Evolutionary conservation across 2,329 filamentous ascomycete genomes (phyloP).

Genomic region (Exserohilum turcica): DNA sequence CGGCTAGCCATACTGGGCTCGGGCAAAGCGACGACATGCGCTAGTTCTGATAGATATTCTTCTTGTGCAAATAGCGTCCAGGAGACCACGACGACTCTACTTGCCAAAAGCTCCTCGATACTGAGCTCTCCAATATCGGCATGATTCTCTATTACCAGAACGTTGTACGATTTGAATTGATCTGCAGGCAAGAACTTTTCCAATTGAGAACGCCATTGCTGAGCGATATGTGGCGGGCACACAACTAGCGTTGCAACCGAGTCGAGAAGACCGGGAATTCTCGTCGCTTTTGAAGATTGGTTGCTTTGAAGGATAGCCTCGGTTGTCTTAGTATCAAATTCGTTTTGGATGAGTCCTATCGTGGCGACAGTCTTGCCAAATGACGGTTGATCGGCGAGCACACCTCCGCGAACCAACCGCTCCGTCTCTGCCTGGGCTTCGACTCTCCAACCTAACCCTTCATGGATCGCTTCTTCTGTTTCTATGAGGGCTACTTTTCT

Average conservation of each 20-base stretch:
- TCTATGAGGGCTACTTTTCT: conserved; percentile 50
- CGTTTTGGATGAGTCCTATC: conserved; percentile 60
- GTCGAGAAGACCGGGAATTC: conserved; percentile 43
- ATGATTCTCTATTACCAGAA: conserved; percentile 53
- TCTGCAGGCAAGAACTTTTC: conserved; percentile 54
- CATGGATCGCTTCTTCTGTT: conserved; percentile 60
- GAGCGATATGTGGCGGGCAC: conserved; percentile 59
- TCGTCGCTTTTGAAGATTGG: not conserved
- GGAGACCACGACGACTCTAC: conserved; percentile 62
- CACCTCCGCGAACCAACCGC: conserved; percentile 60
- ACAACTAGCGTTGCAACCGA: conserved; percentile 65
- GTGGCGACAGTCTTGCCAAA: conserved; percentile 70
- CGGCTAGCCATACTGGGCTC: conserved; percentile 44
- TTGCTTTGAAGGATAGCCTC: conserved; percentile 23
- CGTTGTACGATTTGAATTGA: conserved; percentile 40
- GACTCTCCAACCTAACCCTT: conserved; percentile 60
- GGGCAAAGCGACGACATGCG: conserved; percentile 57
- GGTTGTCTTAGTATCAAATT: conserved; percentile 37
- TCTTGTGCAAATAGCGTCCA: conserved; percentile 55
- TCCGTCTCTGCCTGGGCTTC: conserved; percentile 58
- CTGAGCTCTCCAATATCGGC: conserved; percentile 49
- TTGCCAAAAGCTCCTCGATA: conserved; percentile 53
- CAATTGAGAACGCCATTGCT: conserved; percentile 65
- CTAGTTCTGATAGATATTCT: conserved; percentile 57
- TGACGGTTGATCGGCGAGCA: conserved; percentile 67